A percentile compares a stretch with the other conserved stretches of the same genome.
phyloP scores from a whole-genome alignment of 805 yeast species.

The Pichia membranifaciens region DNA sequence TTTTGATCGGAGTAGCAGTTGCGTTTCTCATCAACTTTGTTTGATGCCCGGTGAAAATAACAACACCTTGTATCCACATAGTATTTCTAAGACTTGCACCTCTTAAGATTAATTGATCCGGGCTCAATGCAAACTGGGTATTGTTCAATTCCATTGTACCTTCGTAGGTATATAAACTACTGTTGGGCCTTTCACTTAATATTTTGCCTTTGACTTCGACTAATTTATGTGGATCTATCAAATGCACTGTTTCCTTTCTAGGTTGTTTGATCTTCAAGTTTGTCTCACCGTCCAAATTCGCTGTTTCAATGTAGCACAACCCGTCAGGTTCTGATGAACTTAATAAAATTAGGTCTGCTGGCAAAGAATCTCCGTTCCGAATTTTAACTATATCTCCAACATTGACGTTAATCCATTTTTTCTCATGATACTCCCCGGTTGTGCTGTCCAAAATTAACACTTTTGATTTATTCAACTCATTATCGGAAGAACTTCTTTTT shows the following conservation, averaged over 20 bases:
- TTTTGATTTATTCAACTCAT: slow-evolving; percentile 70
- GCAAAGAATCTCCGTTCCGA: slow-evolving; percentile 81
- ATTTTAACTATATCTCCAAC: slow-evolving; percentile 92
- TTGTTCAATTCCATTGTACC: slow-evolving; percentile 68
- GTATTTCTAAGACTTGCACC: slow-evolving; percentile 96
- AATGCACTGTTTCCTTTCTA: slow-evolving; percentile 63
- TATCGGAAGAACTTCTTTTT: slow-evolving; percentile 83
- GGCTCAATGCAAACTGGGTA: slow-evolving; percentile 63
- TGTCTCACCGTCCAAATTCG: slow-evolving; percentile 96
- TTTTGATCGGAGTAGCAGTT: slow-evolving; percentile 94
- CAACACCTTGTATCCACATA: slow-evolving; percentile 90
- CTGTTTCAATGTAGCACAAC: slow-evolving; percentile 93
- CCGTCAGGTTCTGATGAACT: slow-evolving; percentile 98
- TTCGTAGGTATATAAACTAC: slow-evolving; percentile 89
- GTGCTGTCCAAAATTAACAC: slow-evolving; percentile 56
- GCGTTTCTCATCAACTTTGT: slow-evolving; percentile 98
- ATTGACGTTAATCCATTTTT: slow-evolving; percentile 78
- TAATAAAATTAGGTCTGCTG: slow-evolving; percentile 82
- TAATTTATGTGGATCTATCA: slow-evolving; percentile 61
- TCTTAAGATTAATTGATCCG: slow-evolving; percentile 86
- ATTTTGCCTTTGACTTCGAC: slow-evolving; percentile 52
- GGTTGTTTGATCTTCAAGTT: slow-evolving; percentile 93
- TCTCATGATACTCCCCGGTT: slow-evolving; percentile 56
- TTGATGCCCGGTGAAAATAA: slow-evolving; percentile 95
- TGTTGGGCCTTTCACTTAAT: slow-evolving; percentile 87